phyloP scores from a whole-genome alignment of 176 grass and related monocot genomes.

The Alloteropsis semialata region DNA sequence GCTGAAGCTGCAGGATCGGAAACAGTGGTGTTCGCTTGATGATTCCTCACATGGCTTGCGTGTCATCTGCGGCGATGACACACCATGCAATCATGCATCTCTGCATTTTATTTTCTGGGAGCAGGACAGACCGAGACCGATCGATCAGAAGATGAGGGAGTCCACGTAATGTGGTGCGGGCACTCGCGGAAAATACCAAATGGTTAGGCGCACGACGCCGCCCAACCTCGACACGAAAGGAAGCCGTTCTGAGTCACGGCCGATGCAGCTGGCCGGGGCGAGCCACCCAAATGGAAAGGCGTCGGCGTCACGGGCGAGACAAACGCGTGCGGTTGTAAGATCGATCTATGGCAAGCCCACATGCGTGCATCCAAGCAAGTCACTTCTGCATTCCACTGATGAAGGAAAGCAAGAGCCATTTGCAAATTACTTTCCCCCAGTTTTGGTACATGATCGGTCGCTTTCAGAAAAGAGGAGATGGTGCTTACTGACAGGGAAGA shows the following conservation, averaged over 20 bases:
- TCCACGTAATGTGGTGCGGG: slow-evolving; percentile 11
- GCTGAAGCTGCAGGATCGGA: not conserved
- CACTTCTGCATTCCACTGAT: not conserved
- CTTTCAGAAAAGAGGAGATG: not conserved
- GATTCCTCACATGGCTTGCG: not conserved
- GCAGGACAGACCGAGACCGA: too few species aligned
- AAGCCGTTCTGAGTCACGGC: slow-evolving; percentile 26
- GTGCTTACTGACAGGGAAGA: not conserved
- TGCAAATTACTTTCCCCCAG: not conserved
- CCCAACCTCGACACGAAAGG: slow-evolving; percentile 17
- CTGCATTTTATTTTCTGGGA: not conserved
- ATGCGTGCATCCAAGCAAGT: not conserved
- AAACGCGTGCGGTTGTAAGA: not conserved
- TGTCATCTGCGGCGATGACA: not conserved
- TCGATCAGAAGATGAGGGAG: not conserved
- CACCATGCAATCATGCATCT: not conserved
- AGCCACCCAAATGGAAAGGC: not conserved
- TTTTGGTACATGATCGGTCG: not conserved
- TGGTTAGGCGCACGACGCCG: slow-evolving; percentile 8
- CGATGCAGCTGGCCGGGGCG: slow-evolving; percentile 6
- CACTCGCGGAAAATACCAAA: not conserved
- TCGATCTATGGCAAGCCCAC: not conserved
- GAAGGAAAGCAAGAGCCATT: not conserved
- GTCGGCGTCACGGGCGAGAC: not conserved
- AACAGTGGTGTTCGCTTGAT: not conserved